Percentiles rank a stretch among this genome's conserved stretches.
Conservation (phyloP, 805 yeast genomes). For the Candida easanensis region DNA sequence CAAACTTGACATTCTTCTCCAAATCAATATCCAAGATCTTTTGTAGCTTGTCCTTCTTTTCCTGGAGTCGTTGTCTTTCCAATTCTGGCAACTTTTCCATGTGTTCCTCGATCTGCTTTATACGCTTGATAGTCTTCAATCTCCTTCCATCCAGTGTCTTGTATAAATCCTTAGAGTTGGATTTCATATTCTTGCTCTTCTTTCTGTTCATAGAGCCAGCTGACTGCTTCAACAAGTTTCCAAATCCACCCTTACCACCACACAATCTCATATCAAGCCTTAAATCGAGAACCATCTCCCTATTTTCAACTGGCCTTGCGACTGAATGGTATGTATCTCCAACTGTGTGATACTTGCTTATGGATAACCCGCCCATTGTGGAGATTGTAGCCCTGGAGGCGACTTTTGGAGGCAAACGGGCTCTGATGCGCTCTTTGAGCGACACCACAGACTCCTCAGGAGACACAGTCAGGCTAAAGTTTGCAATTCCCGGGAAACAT, state of each 20-base stretch:
- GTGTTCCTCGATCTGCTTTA: slow-evolving; percentile 34
- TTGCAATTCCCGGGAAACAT: slow-evolving; percentile 15
- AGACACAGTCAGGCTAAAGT: slow-evolving; percentile 7
- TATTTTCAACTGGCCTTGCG: background rate
- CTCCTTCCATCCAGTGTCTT: slow-evolving; percentile 41
- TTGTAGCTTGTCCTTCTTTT: slow-evolving; percentile 36
- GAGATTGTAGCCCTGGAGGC: slow-evolving; percentile 7
- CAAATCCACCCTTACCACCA: slow-evolving; percentile 57
- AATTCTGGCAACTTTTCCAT: slow-evolving; percentile 18
- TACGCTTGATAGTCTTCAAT: slow-evolving; percentile 33
- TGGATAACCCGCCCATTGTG: slow-evolving; percentile 14
- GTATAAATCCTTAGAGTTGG: slow-evolving; percentile 31
- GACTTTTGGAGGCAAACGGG: slow-evolving; percentile 10
- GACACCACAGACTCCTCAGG: background rate
- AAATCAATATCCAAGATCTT: slow-evolving; percentile 32
- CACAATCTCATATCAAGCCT: slow-evolving; percentile 35
- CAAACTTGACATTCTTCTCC: slow-evolving; percentile 31
- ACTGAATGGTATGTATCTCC: slow-evolving; percentile 1
- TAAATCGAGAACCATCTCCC: slow-evolving; percentile 24
- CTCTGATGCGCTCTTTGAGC: slow-evolving; percentile 4
- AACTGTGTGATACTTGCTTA: slow-evolving; percentile 5
- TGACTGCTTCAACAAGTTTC: slow-evolving; percentile 38
- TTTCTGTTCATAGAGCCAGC: slow-evolving; percentile 37
- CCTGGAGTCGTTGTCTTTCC: slow-evolving; percentile 24
- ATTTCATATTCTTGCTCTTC: slow-evolving; percentile 21